These are phyloP conservation scores for Thuidium tamariscinum DNA, from an alignment of 225 moss, liverwort and hornwort species.

Conservation along the genomic window DNA sequence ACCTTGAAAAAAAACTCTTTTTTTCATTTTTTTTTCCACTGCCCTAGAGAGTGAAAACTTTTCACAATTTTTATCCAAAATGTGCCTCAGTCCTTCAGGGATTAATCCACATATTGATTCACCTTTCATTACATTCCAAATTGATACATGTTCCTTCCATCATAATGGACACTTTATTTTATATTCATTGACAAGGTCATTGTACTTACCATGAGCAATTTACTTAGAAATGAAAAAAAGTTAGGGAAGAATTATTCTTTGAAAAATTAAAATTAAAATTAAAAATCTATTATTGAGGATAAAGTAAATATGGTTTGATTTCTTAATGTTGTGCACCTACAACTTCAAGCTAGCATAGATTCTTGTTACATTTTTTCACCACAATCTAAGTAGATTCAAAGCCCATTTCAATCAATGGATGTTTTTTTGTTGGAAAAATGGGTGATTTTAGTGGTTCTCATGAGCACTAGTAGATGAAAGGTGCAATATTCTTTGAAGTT, in stretches of 20 bases:
- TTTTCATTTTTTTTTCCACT: too few species aligned
- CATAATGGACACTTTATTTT: background rate
- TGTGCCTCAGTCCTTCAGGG: too few species aligned
- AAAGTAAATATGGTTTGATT: background rate
- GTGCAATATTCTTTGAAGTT: background rate
- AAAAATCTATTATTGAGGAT: background rate
- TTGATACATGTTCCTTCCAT: background rate
- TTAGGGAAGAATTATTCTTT: too few species aligned
- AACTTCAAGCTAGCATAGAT: background rate
- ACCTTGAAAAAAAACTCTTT: too few species aligned
- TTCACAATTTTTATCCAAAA: too few species aligned
- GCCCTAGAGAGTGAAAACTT: too few species aligned
- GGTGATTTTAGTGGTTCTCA: background rate
- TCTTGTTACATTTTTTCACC: background rate
- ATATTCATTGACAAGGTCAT: background rate
- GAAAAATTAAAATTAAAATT: background rate
- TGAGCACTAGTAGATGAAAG: background rate
- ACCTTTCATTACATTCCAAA: background rate
- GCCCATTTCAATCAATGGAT: background rate
- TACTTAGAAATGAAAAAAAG: background rate
- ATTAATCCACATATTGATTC: background rate
- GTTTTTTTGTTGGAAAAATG: background rate
- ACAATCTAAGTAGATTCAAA: background rate
- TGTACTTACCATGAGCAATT: background rate
- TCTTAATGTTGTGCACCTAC: rapidly evolving